phyloP scores from a whole-genome alignment of 2,329 filamentous ascomycete genomes.

The Alternaria gaisen region DNA sequence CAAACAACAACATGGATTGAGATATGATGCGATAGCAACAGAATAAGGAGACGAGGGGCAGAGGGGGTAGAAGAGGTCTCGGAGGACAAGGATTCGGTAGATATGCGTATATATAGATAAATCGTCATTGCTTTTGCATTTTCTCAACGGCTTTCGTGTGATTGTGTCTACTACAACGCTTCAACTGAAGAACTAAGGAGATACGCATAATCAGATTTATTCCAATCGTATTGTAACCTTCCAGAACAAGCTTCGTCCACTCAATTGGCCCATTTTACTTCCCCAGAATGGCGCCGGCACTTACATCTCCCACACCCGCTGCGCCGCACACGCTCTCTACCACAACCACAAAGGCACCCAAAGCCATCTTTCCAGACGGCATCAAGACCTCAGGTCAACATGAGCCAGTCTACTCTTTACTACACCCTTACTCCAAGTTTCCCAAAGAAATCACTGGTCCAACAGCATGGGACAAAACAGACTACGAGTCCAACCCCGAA shows the following conservation, averaged over 20 bases:
- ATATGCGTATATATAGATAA: conserved; percentile 2
- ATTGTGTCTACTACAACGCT: not conserved
- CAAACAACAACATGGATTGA: conserved; percentile 28
- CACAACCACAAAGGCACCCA: conserved; percentile 48
- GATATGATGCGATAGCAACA: conserved; percentile 22
- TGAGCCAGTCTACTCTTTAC: conserved; percentile 69
- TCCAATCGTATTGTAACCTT: not conserved
- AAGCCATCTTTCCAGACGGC: conserved; percentile 68
- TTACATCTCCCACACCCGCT: conserved; percentile 49
- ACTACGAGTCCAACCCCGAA: conserved; percentile 70
- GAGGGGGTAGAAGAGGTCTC: conserved; percentile 24
- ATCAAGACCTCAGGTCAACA: conserved; percentile 77
- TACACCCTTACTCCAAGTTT: conserved; percentile 75
- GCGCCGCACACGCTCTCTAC: conserved; percentile 50
- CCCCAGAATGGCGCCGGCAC: conserved; percentile 51
- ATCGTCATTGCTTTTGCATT: not conserved
- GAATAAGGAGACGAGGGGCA: conserved; percentile 10
- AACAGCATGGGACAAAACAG: conserved; percentile 75
- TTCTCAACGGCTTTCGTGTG: not conserved
- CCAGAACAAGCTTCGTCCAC: not conserved
- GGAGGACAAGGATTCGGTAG: conserved; percentile 11
- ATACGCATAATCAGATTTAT: not conserved
- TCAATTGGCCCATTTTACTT: not conserved
- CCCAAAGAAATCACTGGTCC: conserved; percentile 74
- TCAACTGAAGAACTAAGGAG: not conserved